Percentiles rank a stretch among this genome's conserved stretches.
Conservation (phyloP, 805 yeast genomes). For the Teunomyces funiuensis region DNA sequence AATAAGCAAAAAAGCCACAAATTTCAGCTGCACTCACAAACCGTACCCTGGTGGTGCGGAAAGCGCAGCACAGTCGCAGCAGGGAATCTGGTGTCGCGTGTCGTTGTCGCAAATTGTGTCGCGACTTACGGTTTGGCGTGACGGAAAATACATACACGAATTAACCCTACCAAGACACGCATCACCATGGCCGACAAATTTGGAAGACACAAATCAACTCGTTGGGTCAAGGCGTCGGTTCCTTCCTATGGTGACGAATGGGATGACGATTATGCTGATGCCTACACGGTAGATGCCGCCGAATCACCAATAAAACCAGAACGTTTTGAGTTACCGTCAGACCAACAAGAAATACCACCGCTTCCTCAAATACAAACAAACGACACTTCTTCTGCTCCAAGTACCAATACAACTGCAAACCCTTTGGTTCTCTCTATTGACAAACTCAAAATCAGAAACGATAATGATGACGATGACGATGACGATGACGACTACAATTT, state of each 20-base stretch:
- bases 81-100: not conserved
- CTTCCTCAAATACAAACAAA: not conserved
- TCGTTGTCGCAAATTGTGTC: constrained; percentile 1
- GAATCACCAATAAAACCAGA: constrained; percentile 5
- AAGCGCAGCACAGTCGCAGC: no score
- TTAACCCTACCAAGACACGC: not conserved
- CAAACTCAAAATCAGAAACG: constrained; percentile 11
- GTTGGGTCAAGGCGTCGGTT: constrained; percentile 45
- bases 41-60: no score
- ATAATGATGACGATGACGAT: constrained; percentile 15
- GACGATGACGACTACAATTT: constrained; percentile 4
- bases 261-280: constrained; percentile 31
- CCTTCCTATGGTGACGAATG: constrained; percentile 45
- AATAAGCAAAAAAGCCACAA: no score
- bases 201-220: constrained; percentile 42
- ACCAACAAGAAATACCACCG: not conserved
- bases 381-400: not conserved
- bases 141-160: not conserved
- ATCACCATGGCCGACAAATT: constrained; percentile 31
- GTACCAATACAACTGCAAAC: constrained; percentile 5
- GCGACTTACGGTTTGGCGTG: not conserved
- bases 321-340: constrained; percentile 9
- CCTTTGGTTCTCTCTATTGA: constrained; percentile 39
- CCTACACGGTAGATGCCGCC: constrained; percentile 3
- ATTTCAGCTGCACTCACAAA: no score